Conservation (phyloP, 805 yeast genomes). For the Metschnikowia reukaufii region DNA sequence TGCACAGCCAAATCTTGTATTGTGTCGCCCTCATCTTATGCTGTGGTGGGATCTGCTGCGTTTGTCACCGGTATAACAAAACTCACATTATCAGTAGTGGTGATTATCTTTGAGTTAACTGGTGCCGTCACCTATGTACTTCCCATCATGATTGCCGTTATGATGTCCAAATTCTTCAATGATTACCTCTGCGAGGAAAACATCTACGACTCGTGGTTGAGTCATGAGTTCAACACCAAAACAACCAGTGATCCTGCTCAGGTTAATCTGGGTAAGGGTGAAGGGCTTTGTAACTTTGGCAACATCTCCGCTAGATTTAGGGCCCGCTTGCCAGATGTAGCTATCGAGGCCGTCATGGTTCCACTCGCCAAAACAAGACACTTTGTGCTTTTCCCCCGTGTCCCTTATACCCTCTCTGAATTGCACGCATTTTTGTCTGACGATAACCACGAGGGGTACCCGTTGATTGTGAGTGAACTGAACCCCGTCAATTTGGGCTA, state of each 20-base stretch:
- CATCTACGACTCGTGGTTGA: slow-evolving; percentile 57
- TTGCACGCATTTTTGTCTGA: slow-evolving; percentile 26
- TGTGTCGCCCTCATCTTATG: slow-evolving; percentile 84
- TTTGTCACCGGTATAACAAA: slow-evolving; percentile 79
- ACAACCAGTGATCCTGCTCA: slow-evolving; percentile 4
- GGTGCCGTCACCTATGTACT: slow-evolving; percentile 83
- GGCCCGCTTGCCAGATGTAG: slow-evolving; percentile 34
- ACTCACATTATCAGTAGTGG: slow-evolving; percentile 77
- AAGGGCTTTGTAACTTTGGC: slow-evolving; percentile 36
- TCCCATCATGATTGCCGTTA: slow-evolving; percentile 83
- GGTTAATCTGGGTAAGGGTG: slow-evolving; percentile 38
- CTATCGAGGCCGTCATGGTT: slow-evolving; percentile 30
- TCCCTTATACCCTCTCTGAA: slow-evolving; percentile 25
- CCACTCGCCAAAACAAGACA: slow-evolving; percentile 30
- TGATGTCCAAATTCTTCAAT: slow-evolving; percentile 70
- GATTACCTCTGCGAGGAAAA: slow-evolving; percentile 60
- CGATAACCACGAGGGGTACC: slow-evolving; percentile 45
- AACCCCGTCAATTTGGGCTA: slow-evolving; percentile 37
- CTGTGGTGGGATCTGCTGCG: slow-evolving; percentile 85
- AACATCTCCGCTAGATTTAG: slow-evolving; percentile 28
- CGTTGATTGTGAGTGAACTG: slow-evolving; percentile 28
- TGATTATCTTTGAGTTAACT: slow-evolving; percentile 76
- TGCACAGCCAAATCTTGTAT: slow-evolving; percentile 51
- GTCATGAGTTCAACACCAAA: slow-evolving; percentile 28
- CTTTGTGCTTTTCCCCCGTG: slow-evolving; percentile 28